phyloP scores from a whole-genome alignment of 169 alveolate genomes.

The Theileria equi region DNA sequence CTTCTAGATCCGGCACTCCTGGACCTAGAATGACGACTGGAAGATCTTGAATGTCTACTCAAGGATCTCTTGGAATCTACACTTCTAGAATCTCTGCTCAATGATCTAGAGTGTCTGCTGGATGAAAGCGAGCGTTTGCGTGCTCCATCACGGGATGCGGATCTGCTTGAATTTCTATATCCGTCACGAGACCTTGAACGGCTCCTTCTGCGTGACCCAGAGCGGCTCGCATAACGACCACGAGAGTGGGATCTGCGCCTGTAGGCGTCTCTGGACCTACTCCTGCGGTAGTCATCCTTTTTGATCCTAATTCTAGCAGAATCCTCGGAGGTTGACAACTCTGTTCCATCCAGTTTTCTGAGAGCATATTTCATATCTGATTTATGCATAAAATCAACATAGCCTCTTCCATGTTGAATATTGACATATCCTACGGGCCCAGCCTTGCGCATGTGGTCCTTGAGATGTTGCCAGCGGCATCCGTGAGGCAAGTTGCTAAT shows the following conservation, averaged over 20 bases:
- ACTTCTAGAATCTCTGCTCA: not conserved
- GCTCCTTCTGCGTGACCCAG: not conserved
- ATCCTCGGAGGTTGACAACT: conserved; percentile 48
- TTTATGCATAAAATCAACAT: conserved; percentile 64
- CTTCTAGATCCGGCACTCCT: not conserved
- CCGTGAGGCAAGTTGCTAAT: conserved; percentile 75
- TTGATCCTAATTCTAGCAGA: conserved; percentile 5
- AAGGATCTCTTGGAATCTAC: not conserved
- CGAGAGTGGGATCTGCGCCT: conserved; percentile 12
- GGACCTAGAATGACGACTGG: not conserved
- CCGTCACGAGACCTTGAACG: conserved; percentile 7
- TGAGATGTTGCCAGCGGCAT: conserved; percentile 81
- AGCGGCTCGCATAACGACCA: not conserved
- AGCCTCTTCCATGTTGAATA: conserved; percentile 71
- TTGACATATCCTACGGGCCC: conserved; percentile 81
- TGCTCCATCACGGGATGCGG: not conserved
- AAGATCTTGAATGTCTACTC: not conserved
- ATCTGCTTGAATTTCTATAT: not conserved
- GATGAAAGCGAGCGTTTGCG: not conserved
- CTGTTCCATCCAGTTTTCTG: conserved; percentile 71
- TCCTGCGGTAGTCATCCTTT: conserved; percentile 5
- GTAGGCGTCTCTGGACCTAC: conserved; percentile 15
- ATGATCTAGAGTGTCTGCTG: not conserved
- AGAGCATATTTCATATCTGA: conserved; percentile 74
- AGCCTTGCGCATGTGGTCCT: conserved; percentile 77